Evolutionary conservation across 2,329 filamentous ascomycete species (phyloP).

Genomic region (Basipetospora chlamydospora): DNA sequence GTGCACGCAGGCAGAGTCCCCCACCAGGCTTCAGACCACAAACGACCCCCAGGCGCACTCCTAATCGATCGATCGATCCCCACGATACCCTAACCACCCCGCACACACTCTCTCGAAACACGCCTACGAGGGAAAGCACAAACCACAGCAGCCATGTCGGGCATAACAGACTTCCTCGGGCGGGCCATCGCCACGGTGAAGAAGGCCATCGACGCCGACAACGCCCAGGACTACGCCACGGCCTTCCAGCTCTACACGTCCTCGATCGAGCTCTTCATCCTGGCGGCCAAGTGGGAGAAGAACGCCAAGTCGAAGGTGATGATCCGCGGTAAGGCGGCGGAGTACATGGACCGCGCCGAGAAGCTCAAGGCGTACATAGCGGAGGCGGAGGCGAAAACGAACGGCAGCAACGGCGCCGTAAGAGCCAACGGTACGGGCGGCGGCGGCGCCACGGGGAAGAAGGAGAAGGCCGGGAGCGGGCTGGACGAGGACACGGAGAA

Average conservation of each 20-base stretch:
- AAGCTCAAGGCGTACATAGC: slow-evolving; percentile 87
- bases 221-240: slow-evolving; percentile 89
- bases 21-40: too few relatives aligned
- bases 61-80: too few relatives aligned
- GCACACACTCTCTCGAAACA: too few relatives aligned
- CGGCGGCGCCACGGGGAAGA: slow-evolving; percentile 53
- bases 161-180: slow-evolving; percentile 74
- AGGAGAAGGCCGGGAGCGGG: slow-evolving; percentile 46
- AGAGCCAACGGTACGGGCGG: slow-evolving; percentile 41
- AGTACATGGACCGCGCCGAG: slow-evolving; percentile 98
- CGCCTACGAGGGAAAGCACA: too few relatives aligned
- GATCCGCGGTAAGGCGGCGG: slow-evolving; percentile 85
- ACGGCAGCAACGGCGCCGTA: slow-evolving; percentile 51
- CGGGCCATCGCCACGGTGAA: slow-evolving; percentile 94
- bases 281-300: slow-evolving; percentile 99
- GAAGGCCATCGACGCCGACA: slow-evolving; percentile 94
- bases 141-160: slow-evolving; percentile 7
- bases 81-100: too few relatives aligned
- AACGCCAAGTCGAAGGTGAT: slow-evolving; percentile 94
- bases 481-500: slow-evolving; percentile 93
- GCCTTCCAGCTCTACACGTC: slow-evolving; percentile 95
- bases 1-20: too few relatives aligned
- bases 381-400: slow-evolving; percentile 59
- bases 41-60: too few relatives aligned
- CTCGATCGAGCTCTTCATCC: slow-evolving; percentile 94